A percentile compares a stretch with the other conserved stretches of the same genome.
Evolutionary conservation across 2,329 filamentous ascomycete species (phyloP).

Genomic region (Magnaporthiopsis incrustans): DNA sequence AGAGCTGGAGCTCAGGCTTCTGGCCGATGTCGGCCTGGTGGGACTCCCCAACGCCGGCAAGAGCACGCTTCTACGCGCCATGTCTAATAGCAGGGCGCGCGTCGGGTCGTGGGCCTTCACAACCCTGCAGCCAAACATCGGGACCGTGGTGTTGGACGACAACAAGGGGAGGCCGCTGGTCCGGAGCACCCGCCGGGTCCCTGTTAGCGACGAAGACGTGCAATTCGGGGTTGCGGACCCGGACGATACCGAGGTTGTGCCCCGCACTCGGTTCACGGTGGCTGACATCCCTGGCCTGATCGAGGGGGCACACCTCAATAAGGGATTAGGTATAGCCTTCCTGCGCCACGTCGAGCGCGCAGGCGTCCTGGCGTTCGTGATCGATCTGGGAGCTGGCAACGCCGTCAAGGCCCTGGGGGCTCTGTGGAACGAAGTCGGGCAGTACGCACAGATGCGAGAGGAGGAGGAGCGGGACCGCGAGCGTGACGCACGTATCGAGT

Average conservation of each 20-base stretch:
- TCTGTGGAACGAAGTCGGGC: conserved; percentile 83
- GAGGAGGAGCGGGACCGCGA: conserved; percentile 62
- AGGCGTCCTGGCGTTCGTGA: conserved; percentile 84
- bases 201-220: conserved; percentile 31
- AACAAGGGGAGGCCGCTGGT: conserved; percentile 65
- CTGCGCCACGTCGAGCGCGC: conserved; percentile 91
- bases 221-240: conserved; percentile 20
- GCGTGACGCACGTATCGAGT: conserved; percentile 46
- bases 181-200: conserved; percentile 26
- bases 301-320: conserved; percentile 85
- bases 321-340: conserved; percentile 84
- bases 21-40: conserved; percentile 91
- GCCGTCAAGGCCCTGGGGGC: conserved; percentile 70
- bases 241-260: conserved; percentile 39
- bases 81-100: conserved; percentile 82
- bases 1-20: conserved; percentile 85
- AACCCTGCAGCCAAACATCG: conserved; percentile 83
- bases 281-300: conserved; percentile 95
- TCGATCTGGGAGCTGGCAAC: conserved; percentile 75
- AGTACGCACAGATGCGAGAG: conserved; percentile 74
- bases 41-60: conserved; percentile 95
- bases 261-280: conserved; percentile 77
- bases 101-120: conserved; percentile 97
- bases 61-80: conserved; percentile 77
- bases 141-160: conserved; percentile 87